phyloP scores from a whole-genome alignment of 1,284 basidiomycete species.

The Pseudozyma pruni region DNA sequence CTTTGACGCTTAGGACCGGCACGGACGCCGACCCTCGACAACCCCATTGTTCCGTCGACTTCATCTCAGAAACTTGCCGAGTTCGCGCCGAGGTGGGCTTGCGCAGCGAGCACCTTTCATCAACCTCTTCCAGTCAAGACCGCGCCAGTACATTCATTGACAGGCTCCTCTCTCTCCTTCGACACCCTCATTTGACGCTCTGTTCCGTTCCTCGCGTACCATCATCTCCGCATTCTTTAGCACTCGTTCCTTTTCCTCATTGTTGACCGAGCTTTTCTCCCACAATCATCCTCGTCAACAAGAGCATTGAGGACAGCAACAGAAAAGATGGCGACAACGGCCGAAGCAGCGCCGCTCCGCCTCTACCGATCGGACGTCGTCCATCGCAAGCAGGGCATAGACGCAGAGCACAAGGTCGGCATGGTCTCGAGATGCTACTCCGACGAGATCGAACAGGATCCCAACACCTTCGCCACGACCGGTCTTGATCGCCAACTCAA shows the following conservation, averaged over 20 bases:
- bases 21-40: not conserved
- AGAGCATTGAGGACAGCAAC: too few relatives aligned
- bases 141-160: too few relatives aligned
- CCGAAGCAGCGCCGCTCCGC: constrained; percentile 3
- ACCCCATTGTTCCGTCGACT: not conserved
- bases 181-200: too few relatives aligned
- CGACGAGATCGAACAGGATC: constrained; percentile 32
- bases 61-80: constrained; percentile 3
- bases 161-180: too few relatives aligned
- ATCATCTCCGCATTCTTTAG: too few relatives aligned
- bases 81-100: not conserved
- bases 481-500: constrained; percentile 77
- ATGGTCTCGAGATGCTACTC: constrained; percentile 48
- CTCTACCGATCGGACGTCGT: constrained; percentile 38
- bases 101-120: not conserved
- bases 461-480: constrained; percentile 18
- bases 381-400: constrained; percentile 25
- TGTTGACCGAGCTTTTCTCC: too few relatives aligned
- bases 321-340: too few relatives aligned
- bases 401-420: constrained; percentile 36
- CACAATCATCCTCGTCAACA: too few relatives aligned
- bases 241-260: too few relatives aligned
- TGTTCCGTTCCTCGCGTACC: not conserved
- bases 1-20: too few relatives aligned
- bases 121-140: not conserved